Evolutionary conservation across 192 early-diverging fungal genomes (phyloP), one percentile per base, ranked within the genome.

Genomic region (Coemansia interrupta): DNA sequence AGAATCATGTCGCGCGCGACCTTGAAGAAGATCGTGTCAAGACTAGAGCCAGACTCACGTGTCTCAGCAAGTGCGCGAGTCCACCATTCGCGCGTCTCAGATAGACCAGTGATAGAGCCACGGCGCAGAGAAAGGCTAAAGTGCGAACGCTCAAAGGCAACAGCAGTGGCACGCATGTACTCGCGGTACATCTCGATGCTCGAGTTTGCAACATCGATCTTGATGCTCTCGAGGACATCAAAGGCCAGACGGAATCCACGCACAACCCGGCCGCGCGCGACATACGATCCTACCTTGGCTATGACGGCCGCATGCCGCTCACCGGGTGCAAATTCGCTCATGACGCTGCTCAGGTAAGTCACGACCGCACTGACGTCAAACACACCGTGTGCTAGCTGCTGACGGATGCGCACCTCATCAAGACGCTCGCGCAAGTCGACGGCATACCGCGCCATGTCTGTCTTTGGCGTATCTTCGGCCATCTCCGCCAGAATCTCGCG

Each of bases 161-260:
- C 72, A 13, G 88, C 83, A 15, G 87, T 82, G 48, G 85, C 78
- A 19, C 87, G 70, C 58, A 90, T 85, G 73, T 83, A 86, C 23
- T 84, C 86, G 59, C 86, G 74, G 47, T 89, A 80, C 59, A 83
- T 65, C 48, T 82, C 78, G 17, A 90, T 73, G 69, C 86, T 83
- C 56, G 82, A 80, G 59, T 90, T 90, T 51, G 75, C 75, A 0
- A 66, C 53, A 50, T 78, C 70, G 41, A 78, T 95, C 88, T 53
- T 91, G 63, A 57, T 89, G 72, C 58, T 60, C 52, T 78, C 75
- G 14, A 68, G 58, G 39, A 68, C 65, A 36, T 90, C 86, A 70
- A 92, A 93, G 47, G 87, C 90, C 40, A 79, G 72, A 14, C 83
- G 75, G 58, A 95, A 75, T 4, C 86, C 86, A 14, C 81, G 72